Evolutionary conservation across 805 yeast genomes (phyloP).

Genomic region (Cyberlindnera saturnus): DNA sequence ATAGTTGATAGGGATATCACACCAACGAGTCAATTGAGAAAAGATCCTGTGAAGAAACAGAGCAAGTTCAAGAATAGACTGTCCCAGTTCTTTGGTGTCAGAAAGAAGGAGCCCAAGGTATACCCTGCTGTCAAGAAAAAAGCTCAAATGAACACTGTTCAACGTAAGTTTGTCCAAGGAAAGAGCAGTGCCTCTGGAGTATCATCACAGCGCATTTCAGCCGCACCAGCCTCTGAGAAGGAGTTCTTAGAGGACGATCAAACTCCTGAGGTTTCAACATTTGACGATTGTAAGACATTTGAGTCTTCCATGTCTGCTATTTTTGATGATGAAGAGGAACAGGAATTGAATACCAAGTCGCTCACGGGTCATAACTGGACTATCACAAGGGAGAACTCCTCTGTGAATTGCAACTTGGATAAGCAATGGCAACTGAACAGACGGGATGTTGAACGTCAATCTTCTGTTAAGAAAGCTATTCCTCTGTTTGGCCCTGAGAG

Average conservation of each 20-base stretch:
- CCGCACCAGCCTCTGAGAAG: neutral
- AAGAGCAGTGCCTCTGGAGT: too few relatives aligned
- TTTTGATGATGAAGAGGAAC: conserved; percentile 15
- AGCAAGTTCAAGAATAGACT: conserved; percentile 18
- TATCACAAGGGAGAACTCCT: conserved; percentile 19
- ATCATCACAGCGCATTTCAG: too few relatives aligned
- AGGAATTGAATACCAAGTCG: neutral
- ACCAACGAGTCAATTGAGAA: conserved; percentile 1
- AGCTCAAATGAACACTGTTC: neutral
- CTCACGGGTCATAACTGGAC: conserved; percentile 11
- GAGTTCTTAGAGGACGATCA: neutral
- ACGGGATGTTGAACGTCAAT: neutral
- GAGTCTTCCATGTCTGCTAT: conserved; percentile 22
- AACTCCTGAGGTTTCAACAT: conserved; percentile 11
- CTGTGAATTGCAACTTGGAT: conserved; percentile 12
- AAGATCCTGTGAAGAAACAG: conserved; percentile 7
- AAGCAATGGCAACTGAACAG: conserved; percentile 1
- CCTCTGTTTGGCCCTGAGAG: neutral
- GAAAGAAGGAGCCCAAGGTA: neutral
- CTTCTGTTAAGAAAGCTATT: neutral
- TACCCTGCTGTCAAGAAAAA: neutral
- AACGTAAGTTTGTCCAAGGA: neutral
- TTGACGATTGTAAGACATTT: conserved; percentile 15
- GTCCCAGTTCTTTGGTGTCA: conserved; percentile 16
- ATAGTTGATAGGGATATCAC: conserved; percentile 3